A percentile compares a stretch with the other conserved stretches of the same genome.
These are phyloP conservation scores for Aspergillus sparsus DNA, from an alignment of 495 filamentous ascomycete species.

Conservation along the genomic window DNA sequence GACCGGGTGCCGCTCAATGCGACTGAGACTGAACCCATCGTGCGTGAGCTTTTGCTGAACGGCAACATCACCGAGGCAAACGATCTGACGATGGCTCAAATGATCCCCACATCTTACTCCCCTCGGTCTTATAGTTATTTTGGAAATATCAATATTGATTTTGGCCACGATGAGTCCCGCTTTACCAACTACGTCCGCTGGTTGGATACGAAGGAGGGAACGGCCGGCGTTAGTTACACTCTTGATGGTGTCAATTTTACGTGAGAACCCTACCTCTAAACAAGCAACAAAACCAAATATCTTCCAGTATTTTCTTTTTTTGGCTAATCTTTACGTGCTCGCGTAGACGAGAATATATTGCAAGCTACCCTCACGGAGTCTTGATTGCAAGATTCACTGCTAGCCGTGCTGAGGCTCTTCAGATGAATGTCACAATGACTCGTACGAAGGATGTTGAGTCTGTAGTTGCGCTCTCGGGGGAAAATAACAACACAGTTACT, in stretches of 20 bases:
- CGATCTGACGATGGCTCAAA: constrained; percentile 28
- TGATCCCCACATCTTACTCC: constrained; percentile 33
- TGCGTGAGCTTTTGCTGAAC: constrained; percentile 35
- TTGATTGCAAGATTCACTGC: constrained; percentile 37
- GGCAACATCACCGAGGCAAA: constrained; percentile 40
- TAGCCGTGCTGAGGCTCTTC: constrained; percentile 17
- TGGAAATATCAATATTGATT: constrained; percentile 38
- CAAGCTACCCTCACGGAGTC: constrained; percentile 39
- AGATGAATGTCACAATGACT: constrained; percentile 5
- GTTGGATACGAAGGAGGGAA: constrained; percentile 40
- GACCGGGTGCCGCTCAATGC: constrained; percentile 39
- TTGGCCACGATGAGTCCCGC: constrained; percentile 29
- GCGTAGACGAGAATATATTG: constrained; percentile 21
- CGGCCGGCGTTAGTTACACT: constrained; percentile 32
- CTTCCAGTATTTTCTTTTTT: too few species aligned
- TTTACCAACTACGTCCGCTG: constrained; percentile 32
- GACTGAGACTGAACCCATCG: constrained; percentile 21
- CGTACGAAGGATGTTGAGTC: not conserved
- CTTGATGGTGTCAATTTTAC: constrained; percentile 33
- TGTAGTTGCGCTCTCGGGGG: not conserved
- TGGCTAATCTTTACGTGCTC: too few species aligned
- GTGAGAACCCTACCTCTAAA: constrained; percentile 20
- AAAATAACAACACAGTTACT: not conserved
- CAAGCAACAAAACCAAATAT: too few species aligned
- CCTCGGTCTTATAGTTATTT: constrained; percentile 41